Conservation (phyloP, 257 asterid genomes). For the Jaltomata sinuosa region DNA sequence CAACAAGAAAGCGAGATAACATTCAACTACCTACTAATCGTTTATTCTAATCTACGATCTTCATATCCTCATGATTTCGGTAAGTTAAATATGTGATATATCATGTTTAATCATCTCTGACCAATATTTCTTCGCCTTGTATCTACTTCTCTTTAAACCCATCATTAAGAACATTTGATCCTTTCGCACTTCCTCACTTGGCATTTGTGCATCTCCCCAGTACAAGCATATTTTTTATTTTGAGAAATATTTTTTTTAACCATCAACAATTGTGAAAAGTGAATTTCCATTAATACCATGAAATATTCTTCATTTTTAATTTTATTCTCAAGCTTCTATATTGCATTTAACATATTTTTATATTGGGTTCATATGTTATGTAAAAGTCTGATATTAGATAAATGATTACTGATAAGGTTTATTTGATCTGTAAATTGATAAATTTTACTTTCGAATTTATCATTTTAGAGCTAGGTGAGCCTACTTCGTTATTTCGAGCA, state of each 20-base stretch:
- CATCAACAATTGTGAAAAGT: not conserved
- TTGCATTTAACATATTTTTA: not conserved
- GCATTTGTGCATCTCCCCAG: not conserved
- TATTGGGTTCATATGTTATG: not conserved
- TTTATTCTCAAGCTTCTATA: not conserved
- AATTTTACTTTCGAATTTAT: not conserved
- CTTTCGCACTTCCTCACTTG: no score
- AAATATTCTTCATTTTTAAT: not conserved
- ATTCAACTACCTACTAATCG: not conserved
- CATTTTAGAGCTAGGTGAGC: not conserved
- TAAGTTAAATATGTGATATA: no score
- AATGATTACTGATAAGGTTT: not conserved
- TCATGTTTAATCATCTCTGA: no score
- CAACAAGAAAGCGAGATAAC: not conserved
- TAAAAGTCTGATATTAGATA: not conserved
- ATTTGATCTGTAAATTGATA: not conserved
- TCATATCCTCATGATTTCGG: no score
- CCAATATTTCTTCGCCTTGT: no score
- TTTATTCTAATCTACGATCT: no score
- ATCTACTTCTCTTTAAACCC: no score
- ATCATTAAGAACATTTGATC: no score
- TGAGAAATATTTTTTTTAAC: not conserved
- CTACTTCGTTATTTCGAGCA: not conserved
- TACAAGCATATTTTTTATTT: not conserved
- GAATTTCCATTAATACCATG: not conserved